phyloP scores from a whole-genome alignment of 441 rosid genomes.

The Melastoma candidum region DNA sequence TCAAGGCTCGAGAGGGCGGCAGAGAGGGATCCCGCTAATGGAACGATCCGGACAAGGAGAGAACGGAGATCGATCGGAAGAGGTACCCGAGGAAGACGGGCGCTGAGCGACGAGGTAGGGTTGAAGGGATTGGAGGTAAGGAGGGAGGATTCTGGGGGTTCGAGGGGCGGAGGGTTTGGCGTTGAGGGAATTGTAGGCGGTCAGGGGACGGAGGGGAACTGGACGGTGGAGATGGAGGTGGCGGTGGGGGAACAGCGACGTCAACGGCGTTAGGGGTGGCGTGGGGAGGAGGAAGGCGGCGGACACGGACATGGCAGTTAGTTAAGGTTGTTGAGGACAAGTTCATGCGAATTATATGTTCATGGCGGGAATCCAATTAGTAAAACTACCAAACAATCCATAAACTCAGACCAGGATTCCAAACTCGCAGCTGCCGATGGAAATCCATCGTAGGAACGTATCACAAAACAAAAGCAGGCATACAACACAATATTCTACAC shows the following conservation, averaged over 20 bases:
- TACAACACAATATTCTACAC: no score
- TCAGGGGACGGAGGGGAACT: neutral
- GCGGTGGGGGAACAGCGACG: conserved; percentile 7
- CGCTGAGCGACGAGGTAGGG: conserved; percentile 52
- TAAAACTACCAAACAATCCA: no score
- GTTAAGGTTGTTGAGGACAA: no score
- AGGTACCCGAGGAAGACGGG: conserved; percentile 70
- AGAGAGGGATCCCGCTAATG: conserved; percentile 52
- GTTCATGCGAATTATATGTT: no score
- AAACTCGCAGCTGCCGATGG: no score
- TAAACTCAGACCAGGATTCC: no score
- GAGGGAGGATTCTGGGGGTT: conserved; percentile 15
- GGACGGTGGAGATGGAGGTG: conserved; percentile 11
- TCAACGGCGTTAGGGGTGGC: neutral
- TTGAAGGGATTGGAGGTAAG: conserved; percentile 18
- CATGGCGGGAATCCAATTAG: no score
- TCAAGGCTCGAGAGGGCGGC: conserved; percentile 24
- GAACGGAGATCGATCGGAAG: conserved; percentile 58
- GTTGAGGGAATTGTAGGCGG: conserved; percentile 11
- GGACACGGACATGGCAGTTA: no score
- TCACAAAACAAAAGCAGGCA: no score
- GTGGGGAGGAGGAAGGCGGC: neutral
- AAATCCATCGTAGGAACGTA: no score
- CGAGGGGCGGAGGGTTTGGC: conserved; percentile 2
- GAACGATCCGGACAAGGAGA: conserved; percentile 65